Base-by-base conservation (phyloP, 192 early-diverging fungal genomes). In the Rhizoclosmatium sp. region DNA sequence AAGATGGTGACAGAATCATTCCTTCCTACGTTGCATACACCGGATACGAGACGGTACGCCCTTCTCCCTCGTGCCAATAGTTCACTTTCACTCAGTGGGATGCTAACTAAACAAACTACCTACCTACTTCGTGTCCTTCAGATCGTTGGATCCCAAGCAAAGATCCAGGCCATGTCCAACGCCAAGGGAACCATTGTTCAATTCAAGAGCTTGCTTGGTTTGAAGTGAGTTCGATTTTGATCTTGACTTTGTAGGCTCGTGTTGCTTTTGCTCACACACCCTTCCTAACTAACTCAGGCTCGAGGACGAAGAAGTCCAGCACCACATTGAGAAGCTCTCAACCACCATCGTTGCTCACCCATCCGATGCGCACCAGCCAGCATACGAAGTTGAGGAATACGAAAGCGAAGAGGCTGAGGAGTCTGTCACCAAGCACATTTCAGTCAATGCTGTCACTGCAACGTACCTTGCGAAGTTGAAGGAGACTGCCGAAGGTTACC, bases 1-100 rank as follows among this genome's bases (percentile, higher is more conserved):
- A 96, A 86, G 98, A 99, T 80, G 98, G 98, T 83, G 95, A 97
- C 87, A 88, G 96, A 72, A 94, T 95, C 85, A 98, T 96, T 80
- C 95, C 98, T 48, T 92, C 95, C 49, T 93, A 93, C 83, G 93
- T 98, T 77, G 95, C 96, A 75, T 97, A 97, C 90, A 92, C 92
- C 0, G 93, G 91, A 59, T 92, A 95, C 62, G 98, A 97, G 77
- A 95, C 95, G 87, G 93, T 95, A 49, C 61, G 78, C 82, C 14
- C 31, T 54, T 7, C 60, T 81, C 83, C 85, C 81, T 72, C 31
- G 31, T 31, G 31, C 31, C 31, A 31, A 31, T 31, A 31, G 31
- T 31, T 31, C 31, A 31, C 31, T 31, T 31, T 31, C 31, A 31
- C 31, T 31, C 31, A 31, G 31, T 31, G 31, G 31, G 31, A 31